A percentile compares a stretch with the other conserved stretches of the same genome.
phyloP scores from a whole-genome alignment of 768 basidiomycete genomes.

The Lactifluus volemus region DNA sequence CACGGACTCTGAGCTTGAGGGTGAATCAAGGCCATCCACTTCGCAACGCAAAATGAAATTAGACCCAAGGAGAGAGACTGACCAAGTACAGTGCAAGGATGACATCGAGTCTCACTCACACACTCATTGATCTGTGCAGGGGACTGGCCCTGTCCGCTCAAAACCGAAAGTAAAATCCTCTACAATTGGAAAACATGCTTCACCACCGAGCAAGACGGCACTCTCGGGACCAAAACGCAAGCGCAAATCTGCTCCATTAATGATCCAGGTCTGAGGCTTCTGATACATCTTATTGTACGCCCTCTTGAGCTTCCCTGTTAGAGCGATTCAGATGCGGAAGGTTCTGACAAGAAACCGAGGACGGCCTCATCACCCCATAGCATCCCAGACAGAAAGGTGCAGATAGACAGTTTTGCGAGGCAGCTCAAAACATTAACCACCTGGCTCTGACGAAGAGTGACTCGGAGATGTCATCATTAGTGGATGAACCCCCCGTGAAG shows the following conservation, averaged over 20 bases:
- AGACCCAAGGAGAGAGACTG: background rate
- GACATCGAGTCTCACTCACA: background rate
- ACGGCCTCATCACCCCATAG: background rate
- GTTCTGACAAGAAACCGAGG: background rate
- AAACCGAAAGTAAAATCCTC: background rate
- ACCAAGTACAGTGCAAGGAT: background rate
- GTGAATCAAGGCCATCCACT: background rate
- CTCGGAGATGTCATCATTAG: constrained; percentile 51
- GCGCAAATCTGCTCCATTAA: background rate
- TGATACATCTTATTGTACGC: background rate
- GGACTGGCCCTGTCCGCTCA: background rate
- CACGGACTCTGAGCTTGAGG: constrained; percentile 11
- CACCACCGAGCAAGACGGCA: background rate
- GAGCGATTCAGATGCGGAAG: constrained; percentile 1
- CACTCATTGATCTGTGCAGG: background rate
- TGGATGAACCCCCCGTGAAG: constrained; percentile 48
- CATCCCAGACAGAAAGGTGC: background rate
- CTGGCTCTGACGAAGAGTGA: constrained; percentile 34
- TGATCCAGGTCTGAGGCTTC: background rate
- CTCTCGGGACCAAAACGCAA: constrained; percentile 5
- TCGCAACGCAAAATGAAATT: background rate
- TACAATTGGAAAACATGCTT: background rate
- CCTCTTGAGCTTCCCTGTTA: background rate
- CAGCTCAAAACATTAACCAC: background rate
- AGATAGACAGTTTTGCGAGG: background rate